Percentiles rank a stretch among this genome's conserved stretches.
Evolutionary conservation across 2,329 filamentous ascomycete genomes (phyloP).

Genomic region (Arthrobotrys conoides): DNA sequence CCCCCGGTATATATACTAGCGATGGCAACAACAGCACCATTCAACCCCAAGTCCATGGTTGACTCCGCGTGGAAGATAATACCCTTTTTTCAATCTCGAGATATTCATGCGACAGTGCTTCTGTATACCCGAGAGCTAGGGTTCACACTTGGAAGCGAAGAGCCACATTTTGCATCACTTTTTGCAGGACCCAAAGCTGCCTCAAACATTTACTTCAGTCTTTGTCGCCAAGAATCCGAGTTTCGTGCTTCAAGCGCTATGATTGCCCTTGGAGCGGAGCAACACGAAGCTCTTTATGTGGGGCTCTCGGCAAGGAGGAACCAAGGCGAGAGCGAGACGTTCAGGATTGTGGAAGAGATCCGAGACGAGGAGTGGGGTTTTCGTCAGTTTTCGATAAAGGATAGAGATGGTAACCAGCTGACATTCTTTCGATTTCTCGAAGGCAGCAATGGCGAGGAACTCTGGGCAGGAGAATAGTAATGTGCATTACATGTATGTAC

Average conservation of each 20-base stretch:
- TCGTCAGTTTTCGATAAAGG: slow-evolving; percentile 14
- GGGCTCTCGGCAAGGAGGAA: slow-evolving; percentile 5
- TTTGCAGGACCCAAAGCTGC: slow-evolving; percentile 8
- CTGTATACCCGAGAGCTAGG: slow-evolving; percentile 6
- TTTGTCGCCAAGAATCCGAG: slow-evolving; percentile 10
- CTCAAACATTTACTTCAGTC: slow-evolving; percentile 14
- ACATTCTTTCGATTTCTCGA: slow-evolving; percentile 18
- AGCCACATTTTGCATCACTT: slow-evolving; percentile 21
- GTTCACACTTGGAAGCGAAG: slow-evolving; percentile 11
- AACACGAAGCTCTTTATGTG: slow-evolving; percentile 16
- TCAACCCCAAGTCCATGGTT: slow-evolving; percentile 7
- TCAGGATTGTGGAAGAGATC: slow-evolving; percentile 8
- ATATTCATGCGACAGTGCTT: slow-evolving; percentile 14
- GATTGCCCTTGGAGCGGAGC: slow-evolving; percentile 10
- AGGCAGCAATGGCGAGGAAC: slow-evolving; percentile 16
- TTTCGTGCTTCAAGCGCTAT: slow-evolving; percentile 19
- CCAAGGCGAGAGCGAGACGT: not conserved
- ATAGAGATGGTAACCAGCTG: slow-evolving; percentile 8
- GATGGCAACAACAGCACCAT: not conserved
- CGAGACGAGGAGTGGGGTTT: slow-evolving; percentile 12
- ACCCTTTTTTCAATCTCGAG: slow-evolving; percentile 18
- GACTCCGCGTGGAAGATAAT: slow-evolving; percentile 22
- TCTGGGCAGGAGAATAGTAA: not conserved
- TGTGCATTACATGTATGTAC: too few species aligned
- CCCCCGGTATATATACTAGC: not conserved